Base-by-base conservation (phyloP, 2,329 filamentous ascomycete species). In the Colletotrichum magnum region DNA sequence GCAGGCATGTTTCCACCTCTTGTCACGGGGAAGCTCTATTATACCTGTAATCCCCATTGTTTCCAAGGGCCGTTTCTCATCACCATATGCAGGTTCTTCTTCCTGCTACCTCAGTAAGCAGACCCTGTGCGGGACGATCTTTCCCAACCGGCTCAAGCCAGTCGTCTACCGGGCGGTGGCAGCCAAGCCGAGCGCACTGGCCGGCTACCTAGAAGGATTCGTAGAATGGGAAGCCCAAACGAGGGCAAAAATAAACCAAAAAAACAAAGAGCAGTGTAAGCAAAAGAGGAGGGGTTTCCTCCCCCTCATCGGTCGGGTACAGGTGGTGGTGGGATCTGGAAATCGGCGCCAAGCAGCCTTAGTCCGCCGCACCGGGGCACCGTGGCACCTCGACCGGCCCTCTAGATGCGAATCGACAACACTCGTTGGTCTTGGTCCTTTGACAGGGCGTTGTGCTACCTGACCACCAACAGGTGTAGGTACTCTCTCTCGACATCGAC, bases 341-440 rank as follows among this genome's bases (percentile, higher is more conserved):
- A 50, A 62, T 62, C 36, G 50, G 24, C 59, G 59, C 59, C 50
- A 62, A 62, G 59, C 6, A 47, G 21, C 36, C 10, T 47, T 62
- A 62, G 59, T 39, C 58, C 36, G 59, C 50, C 59, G 59, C 59
- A 54, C 54, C 50, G 50, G 59, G 50, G 26, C 26, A 21, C n/a
- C 24, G 50, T 54, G 39, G 48, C 48, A 21, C 48, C 13, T 39
- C 47, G 21, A 60, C 26, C 26, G 16, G 36, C 28, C n/a, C 5
- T 50, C 28, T 36, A 2, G 32, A 36, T 36, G 32, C 32, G 32
- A 36, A 36, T 36, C 32, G 9, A 36, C 2, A 36, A 36, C 2
- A 36, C 32, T 36, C 32, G 32, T 36, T 36, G 32, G 32, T 58
- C 16, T 58, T 12, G 18, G 18, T 16, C 24, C 45, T 51, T 50